Conservation (phyloP, 2,329 filamentous ascomycete species). For the Aspergillus sp. region DNA sequence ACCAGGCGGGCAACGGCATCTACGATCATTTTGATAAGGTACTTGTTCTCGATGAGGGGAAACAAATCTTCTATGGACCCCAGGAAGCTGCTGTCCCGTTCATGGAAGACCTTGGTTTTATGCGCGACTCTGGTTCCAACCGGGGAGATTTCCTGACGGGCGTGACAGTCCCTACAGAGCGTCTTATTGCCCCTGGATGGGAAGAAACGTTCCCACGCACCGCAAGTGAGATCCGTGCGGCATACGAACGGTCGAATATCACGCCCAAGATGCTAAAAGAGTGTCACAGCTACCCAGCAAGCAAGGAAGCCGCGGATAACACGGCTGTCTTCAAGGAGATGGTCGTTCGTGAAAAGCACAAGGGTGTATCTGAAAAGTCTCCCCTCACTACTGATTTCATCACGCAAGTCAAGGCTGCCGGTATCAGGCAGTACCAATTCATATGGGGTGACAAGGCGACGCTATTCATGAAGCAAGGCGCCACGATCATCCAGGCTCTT, state of each 20-base stretch:
- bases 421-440: conserved; percentile 63
- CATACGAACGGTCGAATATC: background rate
- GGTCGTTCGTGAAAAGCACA: background rate
- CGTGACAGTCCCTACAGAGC: background rate
- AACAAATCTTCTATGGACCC: background rate
- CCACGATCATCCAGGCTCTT: conserved; percentile 58
- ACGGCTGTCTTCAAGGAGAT: background rate
- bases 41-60: background rate
- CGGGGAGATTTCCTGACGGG: background rate
- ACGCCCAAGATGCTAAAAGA: too few relatives aligned
- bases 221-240: background rate
- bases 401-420: conserved; percentile 55
- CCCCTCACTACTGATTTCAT: background rate
- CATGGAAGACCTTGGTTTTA: background rate
- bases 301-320: too few relatives aligned
- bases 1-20: background rate
- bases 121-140: background rate
- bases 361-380: background rate
- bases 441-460: conserved; percentile 64
- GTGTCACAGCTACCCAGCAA: too few relatives aligned
- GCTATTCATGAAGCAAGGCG: conserved; percentile 61
- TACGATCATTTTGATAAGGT: background rate
- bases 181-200: background rate
- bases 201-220: background rate
- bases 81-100: background rate